Evolutionary conservation across 2,329 filamentous ascomycete species (phyloP), one percentile per base, ranked within the genome.

Genomic region (Tricladium varicosporioides): DNA sequence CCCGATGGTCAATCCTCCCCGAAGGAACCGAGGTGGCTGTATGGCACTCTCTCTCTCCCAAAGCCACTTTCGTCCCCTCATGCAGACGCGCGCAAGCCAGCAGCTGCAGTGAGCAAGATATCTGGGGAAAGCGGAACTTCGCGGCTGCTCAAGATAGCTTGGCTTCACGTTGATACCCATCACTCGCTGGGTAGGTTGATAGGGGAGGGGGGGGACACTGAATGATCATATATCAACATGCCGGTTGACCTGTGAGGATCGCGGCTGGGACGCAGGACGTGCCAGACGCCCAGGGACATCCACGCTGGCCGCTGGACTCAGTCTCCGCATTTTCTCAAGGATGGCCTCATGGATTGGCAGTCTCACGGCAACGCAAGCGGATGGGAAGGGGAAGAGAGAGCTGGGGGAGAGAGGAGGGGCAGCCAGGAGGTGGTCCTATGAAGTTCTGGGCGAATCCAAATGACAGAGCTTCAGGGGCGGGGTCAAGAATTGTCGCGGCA

Each of bases 21-120:
- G 53, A 53, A 53, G 44, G 36, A 50, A 59, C 57, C 57, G 53
- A 53, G 42, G 53, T 59, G 53, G 57, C 53, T 59, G 56, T 51
- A 48, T 27, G 22, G 22, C 22, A 7, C 22, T 27, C 4, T 27
- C 3, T 3, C 7, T 27, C 22, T 27, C 4, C 22, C 22, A 27
- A 7, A 27, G 22, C 22, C 22, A 27, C 22, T 27, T 27, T 27
- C 22, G 22, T 27, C 22, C 7, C 22, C 22, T 7, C 22, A 27
- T 27, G 22, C 22, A 27, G 22, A 27, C 22, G 22, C 22, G 22
- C 22, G 22, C 22, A 27, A 27, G 22, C 22, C 22, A 27, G 22
- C 22, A 27, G 3, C 22, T n/a, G 36, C 36, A 40, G 36, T 40
- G 36, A 40, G 36, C 36, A 40, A 40, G 10, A 40, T 40, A 40